These are phyloP conservation scores for Verticillium albo-atrum DNA, from an alignment of 2,329 filamentous ascomycete genomes.

Conservation along the genomic window DNA sequence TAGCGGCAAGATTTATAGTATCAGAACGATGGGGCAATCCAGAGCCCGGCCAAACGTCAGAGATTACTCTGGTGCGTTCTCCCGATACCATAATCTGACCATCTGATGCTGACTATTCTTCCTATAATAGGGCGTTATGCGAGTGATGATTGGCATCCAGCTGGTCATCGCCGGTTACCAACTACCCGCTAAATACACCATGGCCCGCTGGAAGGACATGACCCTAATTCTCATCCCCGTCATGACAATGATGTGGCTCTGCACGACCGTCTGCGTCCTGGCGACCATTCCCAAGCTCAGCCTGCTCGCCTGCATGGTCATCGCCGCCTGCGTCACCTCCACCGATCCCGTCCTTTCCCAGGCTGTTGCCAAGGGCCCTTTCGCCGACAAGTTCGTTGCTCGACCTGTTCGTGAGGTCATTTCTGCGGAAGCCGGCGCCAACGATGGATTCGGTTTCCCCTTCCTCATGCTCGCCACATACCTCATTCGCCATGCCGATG, in stretches of 20 bases:
- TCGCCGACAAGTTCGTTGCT: constrained; percentile 57
- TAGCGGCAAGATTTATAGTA: constrained; percentile 48
- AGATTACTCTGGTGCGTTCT: constrained; percentile 33
- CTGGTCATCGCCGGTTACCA: constrained; percentile 61
- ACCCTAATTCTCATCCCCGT: constrained; percentile 51
- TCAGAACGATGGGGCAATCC: constrained; percentile 33
- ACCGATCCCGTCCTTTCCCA: constrained; percentile 61
- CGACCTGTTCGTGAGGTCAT: constrained; percentile 56
- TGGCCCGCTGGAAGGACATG: constrained; percentile 46
- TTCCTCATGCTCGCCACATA: constrained; percentile 56
- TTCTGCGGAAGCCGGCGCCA: constrained; percentile 56
- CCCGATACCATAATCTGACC: background rate
- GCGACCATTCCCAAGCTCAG: constrained; percentile 50
- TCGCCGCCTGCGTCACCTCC: constrained; percentile 56
- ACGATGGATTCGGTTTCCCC: constrained; percentile 59
- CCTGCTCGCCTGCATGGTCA: constrained; percentile 49
- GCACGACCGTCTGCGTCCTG: constrained; percentile 51
- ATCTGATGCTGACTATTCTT: constrained; percentile 1
- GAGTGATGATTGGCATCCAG: constrained; percentile 59
- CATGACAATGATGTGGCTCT: constrained; percentile 60
- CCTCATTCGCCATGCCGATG: constrained; percentile 49
- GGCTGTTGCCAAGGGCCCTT: constrained; percentile 57
- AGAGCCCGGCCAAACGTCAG: constrained; percentile 19
- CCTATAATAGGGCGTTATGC: constrained; percentile 35
- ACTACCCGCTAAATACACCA: constrained; percentile 51